Base-by-base conservation (phyloP, 106 monocot species). In the Allium fistulosum region DNA sequence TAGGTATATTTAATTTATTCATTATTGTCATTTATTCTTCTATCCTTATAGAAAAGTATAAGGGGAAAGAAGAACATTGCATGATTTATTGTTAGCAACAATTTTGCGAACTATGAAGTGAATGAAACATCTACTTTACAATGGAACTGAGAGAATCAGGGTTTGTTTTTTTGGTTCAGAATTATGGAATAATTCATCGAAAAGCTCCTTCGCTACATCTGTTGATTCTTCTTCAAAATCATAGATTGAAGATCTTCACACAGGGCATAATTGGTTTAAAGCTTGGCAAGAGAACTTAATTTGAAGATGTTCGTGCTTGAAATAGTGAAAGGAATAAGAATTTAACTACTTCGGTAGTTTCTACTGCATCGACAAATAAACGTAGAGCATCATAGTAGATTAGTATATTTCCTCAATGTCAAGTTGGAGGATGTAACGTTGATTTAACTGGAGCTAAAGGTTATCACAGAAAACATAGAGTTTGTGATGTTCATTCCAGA, bases 381-480 rank as follows among this genome's bases (percentile, higher is more conserved):
- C 8, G 57, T 8, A 80, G 71, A 71, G 16, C 12, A 9, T 58
- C 75, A 14, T 71, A 76, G 16, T 72, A 78, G 61, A 58, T 26
- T 37, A 51, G 37, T 46, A 73, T 67, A 57, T 63, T 15, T 50
- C 16, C 58, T 51, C 51, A 50, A 51, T 92, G 92, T 59, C 92
- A 92, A 66, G 92, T 92, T 8, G 92, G 87, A 65, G 92, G 88
- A 0, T 92, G 92, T 57, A 75, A 68, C 15, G 8, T 82, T 12
- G 92, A 92, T 57, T 82, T 92, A 37, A 69, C 70, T 17, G 57
- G 48, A 16, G 85, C 84, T 15, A 92, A 88, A 66, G 88, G 82
- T 37, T 92, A 92, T 53, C 92, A 92, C 55, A 79, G 92, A n/a
- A 92, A 92, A 80, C 92, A 88, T 69, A 65, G 88, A 57, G 92